phyloP scores from a whole-genome alignment of 306 rosid genomes.

The Potentilla sterilis region DNA sequence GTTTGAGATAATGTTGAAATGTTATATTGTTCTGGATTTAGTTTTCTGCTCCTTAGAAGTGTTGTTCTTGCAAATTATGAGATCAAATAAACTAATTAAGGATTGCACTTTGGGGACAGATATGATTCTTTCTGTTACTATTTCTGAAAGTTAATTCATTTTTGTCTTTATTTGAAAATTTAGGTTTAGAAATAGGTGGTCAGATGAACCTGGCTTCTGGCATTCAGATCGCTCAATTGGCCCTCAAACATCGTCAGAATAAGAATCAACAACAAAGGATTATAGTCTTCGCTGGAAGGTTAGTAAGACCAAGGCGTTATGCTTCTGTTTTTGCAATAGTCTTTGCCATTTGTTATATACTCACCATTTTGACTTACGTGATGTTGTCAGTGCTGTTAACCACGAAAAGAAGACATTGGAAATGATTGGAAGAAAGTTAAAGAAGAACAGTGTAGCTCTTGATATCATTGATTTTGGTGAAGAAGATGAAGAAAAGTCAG shows the following conservation, averaged over 20 bases:
- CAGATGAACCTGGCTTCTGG: slow-evolving; percentile 94
- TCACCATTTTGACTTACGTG: slow-evolving; percentile 16
- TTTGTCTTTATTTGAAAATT: not conserved
- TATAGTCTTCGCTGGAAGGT: slow-evolving; percentile 95
- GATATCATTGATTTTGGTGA: slow-evolving; percentile 89
- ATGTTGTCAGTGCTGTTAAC: slow-evolving; percentile 57
- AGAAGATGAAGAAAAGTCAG: slow-evolving; percentile 81
- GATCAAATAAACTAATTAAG: not conserved
- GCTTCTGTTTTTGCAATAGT: slow-evolving; percentile 8
- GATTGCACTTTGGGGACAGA: not conserved
- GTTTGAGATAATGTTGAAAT: not conserved
- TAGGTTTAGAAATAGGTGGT: slow-evolving; percentile 92
- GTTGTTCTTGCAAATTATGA: not conserved
- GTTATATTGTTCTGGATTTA: not conserved
- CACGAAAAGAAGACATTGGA: slow-evolving; percentile 79
- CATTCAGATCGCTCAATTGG: slow-evolving; percentile 96
- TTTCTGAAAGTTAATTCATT: not conserved
- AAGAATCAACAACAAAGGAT: slow-evolving; percentile 97
- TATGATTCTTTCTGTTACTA: not conserved
- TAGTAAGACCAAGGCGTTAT: not conserved
- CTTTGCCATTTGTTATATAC: slow-evolving; percentile 12
- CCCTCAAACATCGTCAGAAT: slow-evolving; percentile 96
- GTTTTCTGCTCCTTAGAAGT: not conserved
- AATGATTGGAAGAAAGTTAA: slow-evolving; percentile 79
- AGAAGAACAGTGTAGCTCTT: slow-evolving; percentile 90